Evolutionary conservation across 1,284 basidiomycete genomes (phyloP).

Genomic region (Pseudozyma thailandica): DNA sequence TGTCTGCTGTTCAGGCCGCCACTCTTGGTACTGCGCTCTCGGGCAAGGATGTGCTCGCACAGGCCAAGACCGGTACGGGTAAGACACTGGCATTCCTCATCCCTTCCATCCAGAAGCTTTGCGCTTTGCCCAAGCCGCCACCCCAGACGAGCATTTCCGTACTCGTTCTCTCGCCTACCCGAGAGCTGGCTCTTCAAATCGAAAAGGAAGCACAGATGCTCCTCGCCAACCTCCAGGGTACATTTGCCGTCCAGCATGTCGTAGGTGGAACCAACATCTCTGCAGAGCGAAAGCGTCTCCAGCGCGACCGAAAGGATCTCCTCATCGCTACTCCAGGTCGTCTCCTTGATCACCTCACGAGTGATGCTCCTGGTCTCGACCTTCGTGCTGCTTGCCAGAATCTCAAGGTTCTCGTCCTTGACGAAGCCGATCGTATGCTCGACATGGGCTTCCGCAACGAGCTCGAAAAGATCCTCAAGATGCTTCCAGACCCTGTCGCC

Average conservation of each 20-base stretch:
- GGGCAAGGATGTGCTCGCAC: constrained; percentile 73
- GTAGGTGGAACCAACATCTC: constrained; percentile 70
- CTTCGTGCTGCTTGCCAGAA: constrained; percentile 57
- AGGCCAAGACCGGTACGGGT: constrained; percentile 91
- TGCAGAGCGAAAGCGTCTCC: constrained; percentile 65
- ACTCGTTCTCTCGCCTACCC: constrained; percentile 71
- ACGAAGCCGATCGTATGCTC: constrained; percentile 71
- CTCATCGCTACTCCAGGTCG: constrained; percentile 72
- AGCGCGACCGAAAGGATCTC: constrained; percentile 67
- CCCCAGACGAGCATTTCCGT: constrained; percentile 55
- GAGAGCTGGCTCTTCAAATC: constrained; percentile 71
- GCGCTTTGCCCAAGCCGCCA: constrained; percentile 39
- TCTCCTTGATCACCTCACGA: constrained; percentile 70
- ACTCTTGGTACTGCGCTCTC: constrained; percentile 70
- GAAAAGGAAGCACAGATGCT: constrained; percentile 61
- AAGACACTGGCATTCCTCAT: constrained; percentile 92
- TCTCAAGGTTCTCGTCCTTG: constrained; percentile 69
- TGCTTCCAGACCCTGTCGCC: constrained; percentile 66
- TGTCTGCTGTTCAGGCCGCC: constrained; percentile 71
- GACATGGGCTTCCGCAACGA: constrained; percentile 67
- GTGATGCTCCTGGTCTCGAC: constrained; percentile 64
- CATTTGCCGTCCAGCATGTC: constrained; percentile 67
- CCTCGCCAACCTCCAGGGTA: constrained; percentile 45
- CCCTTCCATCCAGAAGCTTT: constrained; percentile 78
- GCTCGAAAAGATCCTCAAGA: constrained; percentile 63